phyloP scores from a whole-genome alignment of 2,329 filamentous ascomycete genomes.

The Plenodomus tracheiphilus region DNA sequence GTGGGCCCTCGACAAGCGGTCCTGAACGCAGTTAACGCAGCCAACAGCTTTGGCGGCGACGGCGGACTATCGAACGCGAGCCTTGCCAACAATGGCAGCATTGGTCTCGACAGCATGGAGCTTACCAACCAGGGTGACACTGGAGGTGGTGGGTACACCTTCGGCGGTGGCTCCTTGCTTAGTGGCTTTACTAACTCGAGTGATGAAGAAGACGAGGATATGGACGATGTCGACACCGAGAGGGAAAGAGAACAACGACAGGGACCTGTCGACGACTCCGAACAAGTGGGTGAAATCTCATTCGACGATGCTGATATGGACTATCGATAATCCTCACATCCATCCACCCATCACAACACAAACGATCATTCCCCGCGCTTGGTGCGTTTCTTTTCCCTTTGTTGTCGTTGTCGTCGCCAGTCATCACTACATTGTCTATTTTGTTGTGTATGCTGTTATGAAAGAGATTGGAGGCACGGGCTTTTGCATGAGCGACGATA shows the following conservation, averaged over 20 bases:
- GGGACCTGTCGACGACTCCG: constrained; percentile 56
- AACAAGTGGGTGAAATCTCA: constrained; percentile 69
- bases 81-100: constrained; percentile 65
- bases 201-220: constrained; percentile 94
- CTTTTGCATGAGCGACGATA: not conserved
- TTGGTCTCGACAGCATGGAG: constrained; percentile 66
- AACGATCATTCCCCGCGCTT: constrained; percentile 38
- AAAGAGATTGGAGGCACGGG: not conserved
- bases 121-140: constrained; percentile 65
- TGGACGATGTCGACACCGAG: constrained; percentile 81
- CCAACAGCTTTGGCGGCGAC: constrained; percentile 58
- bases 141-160: constrained; percentile 73
- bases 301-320: constrained; percentile 65
- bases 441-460: constrained; percentile 12
- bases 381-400: constrained; percentile 42
- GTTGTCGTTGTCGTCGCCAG: constrained; percentile 7
- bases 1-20: constrained; percentile 76
- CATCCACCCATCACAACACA: constrained; percentile 27
- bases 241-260: constrained; percentile 51
- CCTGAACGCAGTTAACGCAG: constrained; percentile 61
- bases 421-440: constrained; percentile 9
- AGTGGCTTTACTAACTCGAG: constrained; percentile 94
- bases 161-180: constrained; percentile 73
- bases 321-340: constrained; percentile 53
- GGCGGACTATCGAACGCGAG: constrained; percentile 72